phyloP scores from a whole-genome alignment of 345 rosid genomes.

The Gossypium longicalyx region DNA sequence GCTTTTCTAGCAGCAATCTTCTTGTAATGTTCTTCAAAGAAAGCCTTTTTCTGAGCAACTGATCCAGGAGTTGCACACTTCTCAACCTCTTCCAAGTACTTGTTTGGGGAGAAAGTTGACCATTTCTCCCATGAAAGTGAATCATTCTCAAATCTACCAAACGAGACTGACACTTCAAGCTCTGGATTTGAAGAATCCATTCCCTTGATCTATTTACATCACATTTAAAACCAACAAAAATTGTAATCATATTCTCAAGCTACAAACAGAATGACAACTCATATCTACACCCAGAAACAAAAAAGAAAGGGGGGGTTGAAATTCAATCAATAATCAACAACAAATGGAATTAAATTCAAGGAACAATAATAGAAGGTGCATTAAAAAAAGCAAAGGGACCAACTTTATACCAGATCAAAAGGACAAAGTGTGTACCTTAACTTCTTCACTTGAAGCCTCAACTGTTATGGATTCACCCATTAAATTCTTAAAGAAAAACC shows the following conservation, averaged over 20 bases:
- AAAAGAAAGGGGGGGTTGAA: slow-evolving; percentile 18
- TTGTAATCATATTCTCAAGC: slow-evolving; percentile 10
- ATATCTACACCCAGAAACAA: slow-evolving; percentile 13
- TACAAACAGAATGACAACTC: slow-evolving; percentile 27
- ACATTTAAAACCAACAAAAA: slow-evolving; percentile 22
- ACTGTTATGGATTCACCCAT: too few relatives aligned
- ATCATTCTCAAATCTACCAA: slow-evolving; percentile 87
- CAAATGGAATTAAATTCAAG: slow-evolving; percentile 19
- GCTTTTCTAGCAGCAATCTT: slow-evolving; percentile 84
- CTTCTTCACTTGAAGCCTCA: slow-evolving; percentile 32
- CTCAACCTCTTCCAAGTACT: slow-evolving; percentile 94
- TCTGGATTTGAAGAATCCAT: slow-evolving; percentile 47
- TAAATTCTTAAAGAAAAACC: not conserved
- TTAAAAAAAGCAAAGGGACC: slow-evolving; percentile 14
- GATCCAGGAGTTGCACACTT: slow-evolving; percentile 97
- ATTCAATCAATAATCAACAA: slow-evolving; percentile 10
- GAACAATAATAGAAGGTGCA: slow-evolving; percentile 20
- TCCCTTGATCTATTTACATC: slow-evolving; percentile 46
- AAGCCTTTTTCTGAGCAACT: slow-evolving; percentile 89
- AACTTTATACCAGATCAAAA: slow-evolving; percentile 23
- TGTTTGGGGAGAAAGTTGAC: slow-evolving; percentile 86
- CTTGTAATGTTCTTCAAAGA: slow-evolving; percentile 95
- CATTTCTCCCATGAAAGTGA: slow-evolving; percentile 92
- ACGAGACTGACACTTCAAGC: slow-evolving; percentile 76
- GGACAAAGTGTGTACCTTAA: slow-evolving; percentile 49